phyloP scores from a whole-genome alignment of 2,329 filamentous ascomycete species.

The Venturia aucupariae region DNA sequence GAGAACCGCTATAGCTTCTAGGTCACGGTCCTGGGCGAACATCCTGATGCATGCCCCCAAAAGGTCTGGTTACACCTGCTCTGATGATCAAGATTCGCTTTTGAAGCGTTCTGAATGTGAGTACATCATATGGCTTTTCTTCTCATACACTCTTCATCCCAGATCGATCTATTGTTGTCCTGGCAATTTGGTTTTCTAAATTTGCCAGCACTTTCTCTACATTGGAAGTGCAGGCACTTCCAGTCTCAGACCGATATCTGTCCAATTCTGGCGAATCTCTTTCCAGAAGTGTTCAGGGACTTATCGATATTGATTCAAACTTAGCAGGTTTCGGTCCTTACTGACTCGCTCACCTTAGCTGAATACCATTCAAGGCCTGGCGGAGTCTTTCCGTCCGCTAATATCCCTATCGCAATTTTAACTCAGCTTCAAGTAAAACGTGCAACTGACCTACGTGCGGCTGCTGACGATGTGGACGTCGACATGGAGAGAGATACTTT shows the following conservation, averaged over 20 bases:
- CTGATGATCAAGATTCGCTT: conserved; percentile 4
- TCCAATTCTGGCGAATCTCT: not conserved
- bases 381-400: not conserved
- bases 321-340: not conserved
- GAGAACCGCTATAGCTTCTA: not conserved
- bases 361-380: conserved; percentile 6
- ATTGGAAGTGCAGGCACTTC: too few species aligned
- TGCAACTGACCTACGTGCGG: not conserved
- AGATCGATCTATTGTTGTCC: not conserved
- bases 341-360: not conserved
- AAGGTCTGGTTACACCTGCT: not conserved
- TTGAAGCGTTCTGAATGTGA: not conserved
- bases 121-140: not conserved
- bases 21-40: not conserved
- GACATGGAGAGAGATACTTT: not conserved
- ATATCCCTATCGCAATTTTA: conserved; percentile 1
- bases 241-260: too few species aligned
- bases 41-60: not conserved
- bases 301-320: not conserved
- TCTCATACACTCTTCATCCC: not conserved
- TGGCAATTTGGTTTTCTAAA: too few species aligned
- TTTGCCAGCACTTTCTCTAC: too few species aligned
- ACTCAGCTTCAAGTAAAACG: not conserved
- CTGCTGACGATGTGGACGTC: not conserved
- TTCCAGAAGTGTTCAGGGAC: not conserved